A percentile compares a stretch with the other conserved stretches of the same genome.
Conservation (phyloP, 2,329 filamentous ascomycete genomes). For the Bisporella sp. region DNA sequence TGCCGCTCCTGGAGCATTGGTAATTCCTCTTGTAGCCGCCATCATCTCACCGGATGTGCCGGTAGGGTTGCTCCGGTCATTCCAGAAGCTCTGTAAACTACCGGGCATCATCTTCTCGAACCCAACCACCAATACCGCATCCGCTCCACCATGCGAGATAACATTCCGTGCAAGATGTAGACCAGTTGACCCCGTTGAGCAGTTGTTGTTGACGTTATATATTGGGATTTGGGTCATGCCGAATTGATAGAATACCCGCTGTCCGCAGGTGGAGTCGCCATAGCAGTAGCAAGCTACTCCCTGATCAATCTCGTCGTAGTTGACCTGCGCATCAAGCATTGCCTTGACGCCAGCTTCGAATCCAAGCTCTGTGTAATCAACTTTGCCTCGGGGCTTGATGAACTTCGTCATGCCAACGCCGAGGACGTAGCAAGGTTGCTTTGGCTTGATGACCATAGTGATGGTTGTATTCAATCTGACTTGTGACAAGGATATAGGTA, state of each 20-base stretch:
- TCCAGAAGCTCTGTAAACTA: slow-evolving; percentile 75
- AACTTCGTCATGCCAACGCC: slow-evolving; percentile 99
- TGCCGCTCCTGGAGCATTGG: slow-evolving; percentile 76
- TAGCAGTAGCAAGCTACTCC: slow-evolving; percentile 98
- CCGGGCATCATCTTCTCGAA: slow-evolving; percentile 98
- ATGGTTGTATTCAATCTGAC: neutral
- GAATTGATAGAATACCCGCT: slow-evolving; percentile 98
- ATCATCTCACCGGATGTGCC: slow-evolving; percentile 71
- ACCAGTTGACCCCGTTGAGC: slow-evolving; percentile 89
- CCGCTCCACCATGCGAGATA: slow-evolving; percentile 71
- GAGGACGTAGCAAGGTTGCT: slow-evolving; percentile 67
- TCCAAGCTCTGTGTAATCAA: slow-evolving; percentile 90
- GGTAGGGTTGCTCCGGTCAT: slow-evolving; percentile 76
- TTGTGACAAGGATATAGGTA: neutral
- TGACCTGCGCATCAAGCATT: slow-evolving; percentile 70
- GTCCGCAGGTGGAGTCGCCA: slow-evolving; percentile 88
- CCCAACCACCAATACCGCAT: slow-evolving; percentile 85
- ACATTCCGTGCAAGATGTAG: slow-evolving; percentile 76
- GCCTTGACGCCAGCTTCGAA: slow-evolving; percentile 71
- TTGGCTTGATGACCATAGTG: slow-evolving; percentile 22
- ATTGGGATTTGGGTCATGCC: slow-evolving; percentile 95
- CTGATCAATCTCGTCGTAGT: slow-evolving; percentile 92
- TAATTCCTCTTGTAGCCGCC: slow-evolving; percentile 71
- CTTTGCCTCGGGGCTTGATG: slow-evolving; percentile 91
- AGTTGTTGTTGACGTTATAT: slow-evolving; percentile 99